Percentiles rank a stretch among this genome's conserved stretches.
Conservation (phyloP, 495 filamentous ascomycete genomes). For the Podospora pseudocomata region DNA sequence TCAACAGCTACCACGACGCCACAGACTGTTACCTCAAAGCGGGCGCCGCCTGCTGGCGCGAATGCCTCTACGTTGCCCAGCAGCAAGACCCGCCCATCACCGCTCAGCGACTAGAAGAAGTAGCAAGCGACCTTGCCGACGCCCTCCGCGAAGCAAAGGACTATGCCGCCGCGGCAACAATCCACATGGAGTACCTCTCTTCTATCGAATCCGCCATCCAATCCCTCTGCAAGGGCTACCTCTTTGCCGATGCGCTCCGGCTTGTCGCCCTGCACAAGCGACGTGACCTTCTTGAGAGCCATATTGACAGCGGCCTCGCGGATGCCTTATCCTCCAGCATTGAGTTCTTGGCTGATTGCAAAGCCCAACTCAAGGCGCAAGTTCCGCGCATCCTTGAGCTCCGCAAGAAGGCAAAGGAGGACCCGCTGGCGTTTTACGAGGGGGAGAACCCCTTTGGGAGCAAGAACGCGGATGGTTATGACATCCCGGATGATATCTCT, state of each 20-base stretch:
- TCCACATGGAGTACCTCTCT: constrained; percentile 75
- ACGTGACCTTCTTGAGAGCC: constrained; percentile 46
- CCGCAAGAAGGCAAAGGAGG: constrained; percentile 69
- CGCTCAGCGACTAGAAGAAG: constrained; percentile 52
- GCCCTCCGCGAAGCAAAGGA: constrained; percentile 76
- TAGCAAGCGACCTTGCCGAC: constrained; percentile 66
- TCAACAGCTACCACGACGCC: constrained; percentile 66
- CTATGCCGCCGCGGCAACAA: constrained; percentile 70
- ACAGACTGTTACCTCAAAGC: constrained; percentile 75
- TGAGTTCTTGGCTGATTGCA: constrained; percentile 89
- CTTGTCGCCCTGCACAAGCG: constrained; percentile 48
- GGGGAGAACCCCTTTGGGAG: constrained; percentile 51
- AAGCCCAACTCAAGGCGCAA: constrained; percentile 74
- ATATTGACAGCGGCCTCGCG: constrained; percentile 70
- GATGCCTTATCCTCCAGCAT: constrained; percentile 75
- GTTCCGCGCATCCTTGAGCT: constrained; percentile 80
- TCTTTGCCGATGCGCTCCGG: constrained; percentile 79
- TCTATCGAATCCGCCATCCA: constrained; percentile 64
- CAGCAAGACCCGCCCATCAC: constrained; percentile 54
- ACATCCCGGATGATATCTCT: constrained; percentile 87
- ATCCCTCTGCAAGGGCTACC: constrained; percentile 75
- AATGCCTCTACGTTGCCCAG: constrained; percentile 77
- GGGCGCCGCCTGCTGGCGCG: constrained; percentile 72
- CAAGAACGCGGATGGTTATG: constrained; percentile 46
- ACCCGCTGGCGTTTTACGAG: constrained; percentile 76